These are phyloP conservation scores for Trichoderma sp. DNA, from an alignment of 2,329 filamentous ascomycete species.

Conservation along the genomic window DNA sequence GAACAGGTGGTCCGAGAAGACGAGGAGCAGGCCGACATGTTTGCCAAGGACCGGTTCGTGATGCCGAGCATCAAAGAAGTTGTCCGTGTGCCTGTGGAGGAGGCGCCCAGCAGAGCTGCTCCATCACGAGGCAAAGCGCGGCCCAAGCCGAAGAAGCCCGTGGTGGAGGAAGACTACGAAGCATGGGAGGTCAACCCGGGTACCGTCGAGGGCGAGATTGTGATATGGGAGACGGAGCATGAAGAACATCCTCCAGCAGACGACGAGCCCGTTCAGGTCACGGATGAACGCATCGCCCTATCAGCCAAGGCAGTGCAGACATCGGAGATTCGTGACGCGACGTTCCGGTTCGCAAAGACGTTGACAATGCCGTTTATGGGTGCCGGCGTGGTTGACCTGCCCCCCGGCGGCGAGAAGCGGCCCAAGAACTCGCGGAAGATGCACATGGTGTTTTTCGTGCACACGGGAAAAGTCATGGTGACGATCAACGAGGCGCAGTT, in stretches of 20 bases:
- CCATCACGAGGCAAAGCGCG: conserved; percentile 27
- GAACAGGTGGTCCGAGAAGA: conserved; percentile 71
- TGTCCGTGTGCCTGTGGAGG: conserved; percentile 64
- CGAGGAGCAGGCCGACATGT: conserved; percentile 51
- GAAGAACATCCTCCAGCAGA: conserved; percentile 52
- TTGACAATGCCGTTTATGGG: conserved; percentile 83
- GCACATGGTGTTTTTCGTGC: conserved; percentile 96
- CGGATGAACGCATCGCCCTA: conserved; percentile 56
- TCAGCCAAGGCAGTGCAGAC: conserved; percentile 55
- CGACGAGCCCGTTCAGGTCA: conserved; percentile 53
- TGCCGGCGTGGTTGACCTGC: conserved; percentile 83
- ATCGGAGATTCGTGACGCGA: conserved; percentile 58
- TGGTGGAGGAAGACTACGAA: conserved; percentile 54
- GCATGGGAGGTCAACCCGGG: conserved; percentile 71
- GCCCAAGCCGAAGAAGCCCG: conserved; percentile 33
- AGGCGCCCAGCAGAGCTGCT: conserved; percentile 30
- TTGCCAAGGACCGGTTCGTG: conserved; percentile 47
- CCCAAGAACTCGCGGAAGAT: conserved; percentile 92
- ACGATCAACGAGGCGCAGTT: conserved; percentile 74
- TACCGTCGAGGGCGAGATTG: conserved; percentile 59
- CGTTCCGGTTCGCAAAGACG: conserved; percentile 87
- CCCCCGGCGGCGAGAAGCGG: conserved; percentile 77
- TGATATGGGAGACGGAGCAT: conserved; percentile 59
- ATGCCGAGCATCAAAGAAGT: conserved; percentile 72
- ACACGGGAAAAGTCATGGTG: conserved; percentile 76